Conservation (phyloP, 225 moss, liverwort and hornwort genomes). For the Ulota crispa region DNA sequence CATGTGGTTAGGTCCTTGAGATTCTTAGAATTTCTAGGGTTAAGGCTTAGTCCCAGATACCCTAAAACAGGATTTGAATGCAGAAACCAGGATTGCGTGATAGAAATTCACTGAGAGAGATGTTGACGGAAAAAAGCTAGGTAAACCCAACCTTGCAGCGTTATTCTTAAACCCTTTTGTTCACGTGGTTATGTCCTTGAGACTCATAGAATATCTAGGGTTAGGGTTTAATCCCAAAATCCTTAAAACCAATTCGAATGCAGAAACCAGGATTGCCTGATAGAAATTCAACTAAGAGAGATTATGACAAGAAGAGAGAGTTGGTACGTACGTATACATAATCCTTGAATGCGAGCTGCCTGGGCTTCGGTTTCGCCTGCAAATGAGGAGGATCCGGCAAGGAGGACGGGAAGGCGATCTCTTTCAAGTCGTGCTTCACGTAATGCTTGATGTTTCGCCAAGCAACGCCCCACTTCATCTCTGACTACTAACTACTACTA, state of each 20-base stretch:
- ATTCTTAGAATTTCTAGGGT: not conserved
- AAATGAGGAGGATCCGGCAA: slow-evolving; percentile 80
- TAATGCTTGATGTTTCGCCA: slow-evolving; percentile 79
- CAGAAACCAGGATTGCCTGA: not conserved
- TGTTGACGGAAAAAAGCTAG: too few species aligned
- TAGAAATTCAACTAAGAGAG: not conserved
- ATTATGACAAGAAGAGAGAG: not conserved
- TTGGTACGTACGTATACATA: slow-evolving; percentile 49
- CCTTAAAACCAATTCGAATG: not conserved
- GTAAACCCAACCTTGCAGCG: not conserved
- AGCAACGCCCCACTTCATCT: slow-evolving; percentile 86
- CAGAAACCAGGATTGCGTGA: not conserved
- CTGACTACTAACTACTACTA: not conserved
- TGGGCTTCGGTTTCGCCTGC: slow-evolving; percentile 55
- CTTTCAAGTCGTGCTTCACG: slow-evolving; percentile 78
- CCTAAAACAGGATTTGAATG: not conserved
- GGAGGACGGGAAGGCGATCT: slow-evolving; percentile 89
- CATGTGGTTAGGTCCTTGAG: not conserved
- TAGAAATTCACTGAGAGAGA: not conserved
- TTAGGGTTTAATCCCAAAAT: not conserved
- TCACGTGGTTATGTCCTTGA: not conserved
- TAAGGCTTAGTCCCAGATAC: not conserved
- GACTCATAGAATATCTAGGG: not conserved
- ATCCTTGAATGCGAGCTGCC: slow-evolving; percentile 65
- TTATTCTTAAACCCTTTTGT: not conserved